These are phyloP conservation scores for Phragmites australis DNA, from an alignment of 176 grass and related monocot genomes.

Conservation along the genomic window DNA sequence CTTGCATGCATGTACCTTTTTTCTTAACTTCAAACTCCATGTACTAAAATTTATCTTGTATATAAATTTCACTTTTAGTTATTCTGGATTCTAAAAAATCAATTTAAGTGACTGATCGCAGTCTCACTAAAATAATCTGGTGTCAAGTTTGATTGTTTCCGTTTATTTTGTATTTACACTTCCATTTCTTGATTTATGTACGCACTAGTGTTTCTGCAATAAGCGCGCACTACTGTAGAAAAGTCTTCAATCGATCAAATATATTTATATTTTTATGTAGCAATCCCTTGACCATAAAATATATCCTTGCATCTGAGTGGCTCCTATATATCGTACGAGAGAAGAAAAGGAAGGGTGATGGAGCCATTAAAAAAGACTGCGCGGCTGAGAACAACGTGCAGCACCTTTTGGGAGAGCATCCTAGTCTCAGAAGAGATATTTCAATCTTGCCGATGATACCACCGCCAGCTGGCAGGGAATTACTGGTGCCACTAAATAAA, in stretches of 20 bases:
- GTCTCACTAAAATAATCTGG: neutral
- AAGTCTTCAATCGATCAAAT: neutral
- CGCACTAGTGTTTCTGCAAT: no score
- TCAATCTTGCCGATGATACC: neutral
- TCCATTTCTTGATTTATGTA: neutral
- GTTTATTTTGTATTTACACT: neutral
- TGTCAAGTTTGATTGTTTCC: neutral
- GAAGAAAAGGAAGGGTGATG: constrained; percentile 28
- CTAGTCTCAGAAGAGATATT: neutral
- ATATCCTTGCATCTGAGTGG: neutral
- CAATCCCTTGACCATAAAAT: neutral
- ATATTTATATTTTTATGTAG: neutral
- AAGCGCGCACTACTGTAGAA: neutral
- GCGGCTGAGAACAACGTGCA: neutral
- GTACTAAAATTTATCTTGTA: neutral
- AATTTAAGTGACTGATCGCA: neutral
- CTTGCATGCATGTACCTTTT: neutral
- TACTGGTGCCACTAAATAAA: no score
- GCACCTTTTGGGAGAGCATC: neutral
- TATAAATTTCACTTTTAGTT: neutral
- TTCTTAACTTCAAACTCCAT: neutral
- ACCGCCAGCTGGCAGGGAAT: neutral
- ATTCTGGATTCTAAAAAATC: neutral
- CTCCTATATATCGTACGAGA: neutral
- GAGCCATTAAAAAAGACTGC: neutral